phyloP scores from a whole-genome alignment of 768 basidiomycete genomes.

The Pulveroboletus sp. region DNA sequence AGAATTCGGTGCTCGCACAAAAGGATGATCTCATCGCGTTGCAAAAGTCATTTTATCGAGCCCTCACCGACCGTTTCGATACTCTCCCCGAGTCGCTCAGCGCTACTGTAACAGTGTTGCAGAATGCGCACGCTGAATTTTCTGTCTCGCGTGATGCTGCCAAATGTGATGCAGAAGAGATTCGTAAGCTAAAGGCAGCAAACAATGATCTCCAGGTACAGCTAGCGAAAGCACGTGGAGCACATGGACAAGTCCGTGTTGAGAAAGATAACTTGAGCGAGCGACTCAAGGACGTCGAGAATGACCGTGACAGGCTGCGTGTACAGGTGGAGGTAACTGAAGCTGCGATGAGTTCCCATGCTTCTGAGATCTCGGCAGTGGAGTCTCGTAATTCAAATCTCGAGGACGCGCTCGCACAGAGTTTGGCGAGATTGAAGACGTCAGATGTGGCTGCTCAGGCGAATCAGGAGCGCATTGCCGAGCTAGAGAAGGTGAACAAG shows the following conservation, averaged over 20 bases:
- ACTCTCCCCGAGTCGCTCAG: conserved; percentile 57
- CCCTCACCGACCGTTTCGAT: conserved; percentile 48
- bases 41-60: conserved; percentile 50
- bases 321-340: conserved; percentile 54
- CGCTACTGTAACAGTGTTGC: conserved; percentile 48
- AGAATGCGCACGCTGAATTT: conserved; percentile 60
- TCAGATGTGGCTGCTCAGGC: conserved; percentile 65
- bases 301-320: conserved; percentile 60
- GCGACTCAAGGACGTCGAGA: conserved; percentile 54
- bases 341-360: conserved; percentile 36
- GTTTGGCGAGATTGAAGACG: conserved; percentile 63
- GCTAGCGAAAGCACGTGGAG: conserved; percentile 69
- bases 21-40: conserved; percentile 45
- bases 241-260: conserved; percentile 72
- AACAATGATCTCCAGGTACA: conserved; percentile 72
- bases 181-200: conserved; percentile 45
- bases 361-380: conserved; percentile 42
- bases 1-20: conserved; percentile 44
- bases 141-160: conserved; percentile 50
- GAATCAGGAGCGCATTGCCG: conserved; percentile 53
- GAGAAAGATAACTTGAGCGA: conserved; percentile 74
- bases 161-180: conserved; percentile 65
- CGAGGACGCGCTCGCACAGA: conserved; percentile 69
- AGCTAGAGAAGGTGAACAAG: conserved; percentile 57
- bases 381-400: conserved; percentile 54